Evolutionary conservation across 2,329 filamentous ascomycete species (phyloP).

Genomic region (Ophiocordyceps unilateralis): DNA sequence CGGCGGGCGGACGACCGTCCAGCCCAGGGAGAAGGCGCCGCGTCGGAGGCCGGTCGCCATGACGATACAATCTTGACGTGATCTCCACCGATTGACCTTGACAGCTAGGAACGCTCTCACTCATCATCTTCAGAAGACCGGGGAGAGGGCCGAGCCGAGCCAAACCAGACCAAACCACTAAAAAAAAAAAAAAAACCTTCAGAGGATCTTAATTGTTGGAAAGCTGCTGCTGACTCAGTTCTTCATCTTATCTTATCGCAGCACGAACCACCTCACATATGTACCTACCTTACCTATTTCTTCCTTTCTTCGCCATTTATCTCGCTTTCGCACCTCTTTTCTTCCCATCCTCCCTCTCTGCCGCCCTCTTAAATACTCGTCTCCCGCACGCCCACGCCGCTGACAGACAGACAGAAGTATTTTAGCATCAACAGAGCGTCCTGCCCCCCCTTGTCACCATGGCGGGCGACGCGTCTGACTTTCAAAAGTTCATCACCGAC

Average conservation of each 20-base stretch:
- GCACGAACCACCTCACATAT: background rate
- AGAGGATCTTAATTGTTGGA: too few species aligned
- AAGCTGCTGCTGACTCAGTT: background rate
- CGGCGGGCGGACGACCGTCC: conserved; percentile 5
- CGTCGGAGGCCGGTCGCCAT: conserved; percentile 13
- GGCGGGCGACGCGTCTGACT: conserved; percentile 28
- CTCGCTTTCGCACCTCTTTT: background rate
- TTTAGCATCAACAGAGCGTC: too few species aligned
- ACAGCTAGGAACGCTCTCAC: too few species aligned
- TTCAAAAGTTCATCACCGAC: conserved; percentile 37
- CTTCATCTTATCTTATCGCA: background rate
- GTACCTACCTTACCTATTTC: background rate
- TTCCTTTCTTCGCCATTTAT: background rate
- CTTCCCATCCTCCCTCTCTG: background rate
- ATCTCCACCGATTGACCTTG: background rate
- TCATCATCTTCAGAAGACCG: too few species aligned
- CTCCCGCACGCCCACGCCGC: too few species aligned
- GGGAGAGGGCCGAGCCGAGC: too few species aligned
- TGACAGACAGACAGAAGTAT: too few species aligned
- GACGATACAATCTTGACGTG: background rate
- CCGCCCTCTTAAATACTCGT: too few species aligned
- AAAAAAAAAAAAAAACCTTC: too few species aligned
- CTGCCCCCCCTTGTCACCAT: conserved; percentile 13
- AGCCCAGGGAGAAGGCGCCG: conserved; percentile 11
- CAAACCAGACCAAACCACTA: too few species aligned